Conservation (phyloP, 768 basidiomycete species). For the Mycena haematopus region DNA sequence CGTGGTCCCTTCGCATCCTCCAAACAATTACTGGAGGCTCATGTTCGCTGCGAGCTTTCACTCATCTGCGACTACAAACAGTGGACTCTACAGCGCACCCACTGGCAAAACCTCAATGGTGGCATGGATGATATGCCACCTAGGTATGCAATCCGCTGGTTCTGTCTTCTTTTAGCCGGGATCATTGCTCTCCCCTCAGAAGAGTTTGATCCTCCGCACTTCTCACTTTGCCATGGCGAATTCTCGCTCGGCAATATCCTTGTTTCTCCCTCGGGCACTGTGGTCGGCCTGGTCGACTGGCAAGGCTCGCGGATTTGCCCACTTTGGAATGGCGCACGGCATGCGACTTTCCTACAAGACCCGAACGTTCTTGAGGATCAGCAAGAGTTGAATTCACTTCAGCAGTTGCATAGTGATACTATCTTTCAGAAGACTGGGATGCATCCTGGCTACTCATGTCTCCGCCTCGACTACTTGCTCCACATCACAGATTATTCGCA, state of each 20-base stretch:
- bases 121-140: neutral
- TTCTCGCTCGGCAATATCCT: conserved; percentile 5
- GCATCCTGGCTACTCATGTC: neutral
- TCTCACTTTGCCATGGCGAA: conserved; percentile 10
- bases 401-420: neutral
- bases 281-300: conserved; percentile 20
- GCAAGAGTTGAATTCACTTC: neutral
- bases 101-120: too few relatives aligned
- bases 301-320: conserved; percentile 12
- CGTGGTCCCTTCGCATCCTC: too few relatives aligned
- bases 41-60: too few relatives aligned
- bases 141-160: conserved; percentile 2
- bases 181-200: neutral
- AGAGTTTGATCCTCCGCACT: neutral
- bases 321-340: neutral
- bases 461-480: conserved; percentile 6
- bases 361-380: neutral
- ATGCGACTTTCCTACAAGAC: neutral
- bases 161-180: neutral
- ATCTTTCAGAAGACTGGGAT: neutral
- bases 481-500: conserved; percentile 10
- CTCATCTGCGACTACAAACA: too few relatives aligned
- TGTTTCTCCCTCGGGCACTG: conserved; percentile 1
- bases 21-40: too few relatives aligned
- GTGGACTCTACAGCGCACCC: too few relatives aligned